These are phyloP conservation scores for Mycena rosella DNA, from an alignment of 768 basidiomycete species.

Conservation along the genomic window DNA sequence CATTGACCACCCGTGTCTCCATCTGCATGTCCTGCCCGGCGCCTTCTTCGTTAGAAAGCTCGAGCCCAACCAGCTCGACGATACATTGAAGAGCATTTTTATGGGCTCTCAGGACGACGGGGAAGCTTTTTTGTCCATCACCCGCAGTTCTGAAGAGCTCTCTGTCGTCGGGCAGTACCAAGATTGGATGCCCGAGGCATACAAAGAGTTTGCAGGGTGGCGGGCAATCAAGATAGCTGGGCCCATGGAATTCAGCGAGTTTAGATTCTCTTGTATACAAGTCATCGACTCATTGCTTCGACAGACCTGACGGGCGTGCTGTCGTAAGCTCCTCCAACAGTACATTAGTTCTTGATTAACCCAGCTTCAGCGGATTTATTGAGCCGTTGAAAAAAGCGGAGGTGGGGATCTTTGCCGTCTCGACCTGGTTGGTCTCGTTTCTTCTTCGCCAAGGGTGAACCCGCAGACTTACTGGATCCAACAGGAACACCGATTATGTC, in stretches of 20 bases:
- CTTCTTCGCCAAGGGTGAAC: not conserved
- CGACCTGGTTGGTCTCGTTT: slow-evolving; percentile 64
- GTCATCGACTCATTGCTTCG: slow-evolving; percentile 5
- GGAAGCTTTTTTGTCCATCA: slow-evolving; percentile 63
- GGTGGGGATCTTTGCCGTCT: slow-evolving; percentile 70
- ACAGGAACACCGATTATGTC: slow-evolving; percentile 77
- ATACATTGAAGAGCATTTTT: slow-evolving; percentile 51
- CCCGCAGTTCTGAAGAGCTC: slow-evolving; percentile 70
- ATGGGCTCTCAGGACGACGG: slow-evolving; percentile 44
- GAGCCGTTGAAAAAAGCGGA: slow-evolving; percentile 64
- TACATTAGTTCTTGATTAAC: too few relatives aligned
- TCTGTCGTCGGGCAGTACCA: slow-evolving; percentile 67
- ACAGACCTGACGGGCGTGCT: slow-evolving; percentile 70
- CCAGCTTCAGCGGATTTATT: too few relatives aligned
- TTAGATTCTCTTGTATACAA: not conserved
- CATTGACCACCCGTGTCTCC: slow-evolving; percentile 58
- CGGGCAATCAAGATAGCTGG: slow-evolving; percentile 72
- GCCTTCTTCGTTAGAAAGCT: slow-evolving; percentile 63
- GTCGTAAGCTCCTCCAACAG: too few relatives aligned
- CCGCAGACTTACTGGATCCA: slow-evolving; percentile 12
- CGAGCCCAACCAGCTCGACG: slow-evolving; percentile 43
- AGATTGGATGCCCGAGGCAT: slow-evolving; percentile 50
- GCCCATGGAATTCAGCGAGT: slow-evolving; percentile 74
- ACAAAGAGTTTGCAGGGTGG: slow-evolving; percentile 61
- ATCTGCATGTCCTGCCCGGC: slow-evolving; percentile 59